Percentiles rank a stretch among this genome's conserved stretches.
These are phyloP conservation scores for Tetrahymena thermophila DNA, from an alignment of 73 alveolate genomes.

Conservation along the genomic window DNA sequence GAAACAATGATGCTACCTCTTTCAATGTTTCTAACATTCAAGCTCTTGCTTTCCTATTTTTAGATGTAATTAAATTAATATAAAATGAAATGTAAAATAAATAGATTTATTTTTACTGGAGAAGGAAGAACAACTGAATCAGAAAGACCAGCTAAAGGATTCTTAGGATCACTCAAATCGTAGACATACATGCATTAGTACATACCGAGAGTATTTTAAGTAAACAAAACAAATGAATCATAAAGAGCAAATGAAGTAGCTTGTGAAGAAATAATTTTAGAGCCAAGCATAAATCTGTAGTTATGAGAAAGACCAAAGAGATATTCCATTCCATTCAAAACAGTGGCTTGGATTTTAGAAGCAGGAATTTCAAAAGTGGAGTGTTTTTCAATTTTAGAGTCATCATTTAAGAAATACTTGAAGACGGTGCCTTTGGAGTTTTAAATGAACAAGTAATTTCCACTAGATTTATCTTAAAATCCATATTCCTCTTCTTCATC, in stretches of 20 bases:
- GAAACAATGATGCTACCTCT: constrained; percentile 88
- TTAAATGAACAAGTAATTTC: neutral
- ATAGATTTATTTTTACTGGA: neutral
- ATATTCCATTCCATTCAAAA: neutral
- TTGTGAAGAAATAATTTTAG: neutral
- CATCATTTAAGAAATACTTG: neutral
- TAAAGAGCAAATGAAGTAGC: neutral
- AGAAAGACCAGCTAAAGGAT: neutral
- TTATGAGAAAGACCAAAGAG: neutral
- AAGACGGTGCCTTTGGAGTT: neutral
- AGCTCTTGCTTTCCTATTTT: constrained; percentile 41
- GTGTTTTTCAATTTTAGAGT: neutral
- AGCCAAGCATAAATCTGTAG: neutral
- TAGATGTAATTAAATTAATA: neutral
- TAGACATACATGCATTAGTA: neutral
- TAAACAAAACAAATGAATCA: neutral
- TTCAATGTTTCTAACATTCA: constrained; percentile 84
- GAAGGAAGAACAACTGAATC: neutral
- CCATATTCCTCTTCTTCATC: neutral
- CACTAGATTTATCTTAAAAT: neutral
- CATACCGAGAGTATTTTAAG: neutral
- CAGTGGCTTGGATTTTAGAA: neutral
- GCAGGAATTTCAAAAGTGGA: neutral
- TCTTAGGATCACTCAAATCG: neutral
- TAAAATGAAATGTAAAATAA: neutral